phyloP scores from a whole-genome alignment of 371 early-diverging fungal genomes.

The Chytridiales sp. region DNA sequence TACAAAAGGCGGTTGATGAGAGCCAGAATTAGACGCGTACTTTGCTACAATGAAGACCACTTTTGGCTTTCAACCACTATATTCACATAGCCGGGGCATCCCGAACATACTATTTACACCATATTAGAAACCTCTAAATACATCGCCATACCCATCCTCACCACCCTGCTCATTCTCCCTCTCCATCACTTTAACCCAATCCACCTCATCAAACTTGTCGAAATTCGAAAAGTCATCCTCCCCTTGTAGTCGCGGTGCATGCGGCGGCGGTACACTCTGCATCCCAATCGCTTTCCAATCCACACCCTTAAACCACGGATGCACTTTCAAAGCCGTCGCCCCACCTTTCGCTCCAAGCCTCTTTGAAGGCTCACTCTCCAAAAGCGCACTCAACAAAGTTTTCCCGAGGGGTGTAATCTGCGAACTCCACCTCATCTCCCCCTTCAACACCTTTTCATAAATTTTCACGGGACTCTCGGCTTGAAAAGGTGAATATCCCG shows the following conservation, averaged over 20 bases:
- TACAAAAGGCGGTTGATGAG: too few relatives aligned
- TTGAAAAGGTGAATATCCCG: slow-evolving; percentile 53
- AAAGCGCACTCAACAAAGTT: slow-evolving; percentile 63
- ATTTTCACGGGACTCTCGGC: slow-evolving; percentile 67
- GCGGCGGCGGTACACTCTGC: slow-evolving; percentile 78
- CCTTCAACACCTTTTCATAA: slow-evolving; percentile 70
- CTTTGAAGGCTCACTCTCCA: slow-evolving; percentile 32
- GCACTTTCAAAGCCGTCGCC: slow-evolving; percentile 81
- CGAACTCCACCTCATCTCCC: slow-evolving; percentile 66
- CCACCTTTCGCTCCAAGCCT: slow-evolving; percentile 53
- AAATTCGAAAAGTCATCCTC: slow-evolving; percentile 29
- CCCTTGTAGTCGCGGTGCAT: slow-evolving; percentile 17
- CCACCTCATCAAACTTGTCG: too few relatives aligned
- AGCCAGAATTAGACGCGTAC: too few relatives aligned
- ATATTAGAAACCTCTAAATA: too few relatives aligned
- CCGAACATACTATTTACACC: too few relatives aligned
- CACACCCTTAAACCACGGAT: slow-evolving; percentile 87
- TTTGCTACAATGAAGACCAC: too few relatives aligned
- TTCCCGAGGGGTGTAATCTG: slow-evolving; percentile 64
- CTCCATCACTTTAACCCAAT: too few relatives aligned
- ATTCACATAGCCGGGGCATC: too few relatives aligned
- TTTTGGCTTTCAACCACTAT: too few relatives aligned
- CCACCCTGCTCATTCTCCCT: too few relatives aligned
- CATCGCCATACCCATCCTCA: too few relatives aligned
- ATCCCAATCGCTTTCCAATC: slow-evolving; percentile 86